Evolutionary conservation across 306 rosid genomes (phyloP), one percentile per base, ranked within the genome.

Genomic region (Betula pendula): DNA sequence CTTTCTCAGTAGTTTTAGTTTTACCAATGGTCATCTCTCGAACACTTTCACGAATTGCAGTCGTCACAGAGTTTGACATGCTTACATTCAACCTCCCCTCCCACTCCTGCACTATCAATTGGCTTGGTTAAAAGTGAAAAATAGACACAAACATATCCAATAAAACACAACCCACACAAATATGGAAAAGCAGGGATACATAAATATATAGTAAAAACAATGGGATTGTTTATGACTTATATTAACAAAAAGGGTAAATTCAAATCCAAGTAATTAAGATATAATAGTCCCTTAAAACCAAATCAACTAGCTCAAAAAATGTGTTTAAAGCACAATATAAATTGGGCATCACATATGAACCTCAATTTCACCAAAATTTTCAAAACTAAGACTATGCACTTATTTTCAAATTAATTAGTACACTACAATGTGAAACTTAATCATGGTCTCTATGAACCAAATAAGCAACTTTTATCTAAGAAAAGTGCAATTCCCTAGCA

Each of bases 11-110:
- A 66, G 90, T 92, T 86, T 29, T 95, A 62, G 88, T 92, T 77
- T 87, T 95, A 49, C 97, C 98, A 77, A 91, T 90, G 20, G 98
- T 90, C 89, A 84, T 88, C 2, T 86, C 92, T 49, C 94, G 77
- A 50, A 91, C 91, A 79, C 97, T 92, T 65, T 20, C 97, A 17
- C 97, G 93, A 72, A 94, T 94, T 1, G 92, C 98, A 3, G 98
- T 89, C 3, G 95, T 90, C 63, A 94, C 98, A 9, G 96, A 89
- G 75, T 94, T 94, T 7, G 97, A 94, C 96, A 94, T 89, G 72
- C 93, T 93, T 47, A 85, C 85, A 27, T 88, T 79, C 72, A 83
- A 52, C 82, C 96, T 90, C 16, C 98, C 98, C 84, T 94, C 98
- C 97, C 97, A 90, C 50, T 94, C 97, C 98, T 94, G 85, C 82